A percentile compares a stretch with the other conserved stretches of the same genome.
phyloP scores from a whole-genome alignment of 2,329 filamentous ascomycete species.

The Epichloe glyceriae region DNA sequence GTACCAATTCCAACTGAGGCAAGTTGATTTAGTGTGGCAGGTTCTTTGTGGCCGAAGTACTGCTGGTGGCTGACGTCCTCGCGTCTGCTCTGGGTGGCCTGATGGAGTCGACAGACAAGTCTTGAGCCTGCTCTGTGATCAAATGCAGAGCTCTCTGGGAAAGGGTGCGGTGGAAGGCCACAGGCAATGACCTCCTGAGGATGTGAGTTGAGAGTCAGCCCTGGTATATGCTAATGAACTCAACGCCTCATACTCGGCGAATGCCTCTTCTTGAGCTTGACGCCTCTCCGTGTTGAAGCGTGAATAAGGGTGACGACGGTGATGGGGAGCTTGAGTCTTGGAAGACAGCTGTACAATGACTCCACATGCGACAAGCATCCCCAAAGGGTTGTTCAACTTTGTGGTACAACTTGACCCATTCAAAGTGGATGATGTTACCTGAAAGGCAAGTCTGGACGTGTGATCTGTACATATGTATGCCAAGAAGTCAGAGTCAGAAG shows the following conservation, averaged over 20 bases:
- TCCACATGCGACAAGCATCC: slow-evolving; percentile 1
- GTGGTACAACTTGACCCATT: not conserved
- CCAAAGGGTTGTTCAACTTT: not conserved
- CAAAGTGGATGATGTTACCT: slow-evolving; percentile 1
- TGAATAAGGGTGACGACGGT: not conserved
- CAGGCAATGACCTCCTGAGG: too few species aligned
- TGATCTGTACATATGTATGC: not conserved
- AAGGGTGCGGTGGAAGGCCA: not conserved
- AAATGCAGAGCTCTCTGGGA: not conserved
- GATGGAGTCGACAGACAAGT: not conserved
- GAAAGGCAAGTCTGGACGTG: not conserved
- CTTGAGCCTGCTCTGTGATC: not conserved
- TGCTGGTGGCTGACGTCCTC: not conserved
- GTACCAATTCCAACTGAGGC: not conserved
- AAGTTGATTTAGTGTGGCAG: not conserved
- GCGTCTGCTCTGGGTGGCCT: not conserved
- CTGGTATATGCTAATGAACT: too few species aligned
- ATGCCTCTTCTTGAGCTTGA: not conserved
- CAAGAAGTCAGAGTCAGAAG: slow-evolving; percentile 1
- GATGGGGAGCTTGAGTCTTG: not conserved
- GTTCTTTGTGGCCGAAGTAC: not conserved
- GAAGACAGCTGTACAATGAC: not conserved
- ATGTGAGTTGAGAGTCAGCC: too few species aligned
- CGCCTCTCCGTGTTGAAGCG: not conserved
- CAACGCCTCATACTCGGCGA: not conserved